Base-by-base conservation (phyloP, 202 grass and related monocot genomes). In the Setaria viridis region DNA sequence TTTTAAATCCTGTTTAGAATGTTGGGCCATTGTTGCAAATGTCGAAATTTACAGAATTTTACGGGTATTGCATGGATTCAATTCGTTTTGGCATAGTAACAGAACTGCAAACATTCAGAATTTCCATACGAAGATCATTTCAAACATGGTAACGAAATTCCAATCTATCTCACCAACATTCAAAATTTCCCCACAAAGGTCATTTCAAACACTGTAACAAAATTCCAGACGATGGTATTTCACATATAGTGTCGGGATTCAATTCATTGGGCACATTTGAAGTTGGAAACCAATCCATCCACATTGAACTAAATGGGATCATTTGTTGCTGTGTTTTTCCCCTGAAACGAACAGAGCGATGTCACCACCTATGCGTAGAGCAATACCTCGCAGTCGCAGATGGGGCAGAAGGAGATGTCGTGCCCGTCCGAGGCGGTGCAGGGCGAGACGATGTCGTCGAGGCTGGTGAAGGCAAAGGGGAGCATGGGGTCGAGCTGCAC, bases 331-430 rank as follows among this genome's bases (percentile, higher is more conserved):
- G 11, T 7, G 35, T 51, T 34, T 45, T 25, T 17, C 33, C 17
- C 17, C 33, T 53, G n/a, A 63, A 17, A 29, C 21, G 17, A 57
- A 16, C 60, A 69, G 39, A 73, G 50, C 0, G 0, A 13, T 30
- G 0, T 21, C 39, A 19, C 2, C 10, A 9, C 14, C 2, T 0
- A 82, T 59, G 30, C 6, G 8, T 2, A 29, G 49, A 39, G 16
- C 34, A 11, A 29, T 41, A 99, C 96, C 96, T 99, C 96, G 37
- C 84, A 94, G 83, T 99, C 96, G 37, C 96, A 96, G 82, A 99
- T 74, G 55, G 88, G 88, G 59, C 96, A 99, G 80, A 87, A 99
- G 0, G 96, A 96, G 86, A 99, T 94, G 67, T 96, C 96, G 45
- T 85, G 85, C 7, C 91, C 91, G 21, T 85, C 87, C 8, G 56